Percentiles rank a stretch among this genome's conserved stretches.
These are phyloP conservation scores for Cokeromyces recurvatus DNA, from an alignment of 371 early-diverging fungal species.

Conservation along the genomic window DNA sequence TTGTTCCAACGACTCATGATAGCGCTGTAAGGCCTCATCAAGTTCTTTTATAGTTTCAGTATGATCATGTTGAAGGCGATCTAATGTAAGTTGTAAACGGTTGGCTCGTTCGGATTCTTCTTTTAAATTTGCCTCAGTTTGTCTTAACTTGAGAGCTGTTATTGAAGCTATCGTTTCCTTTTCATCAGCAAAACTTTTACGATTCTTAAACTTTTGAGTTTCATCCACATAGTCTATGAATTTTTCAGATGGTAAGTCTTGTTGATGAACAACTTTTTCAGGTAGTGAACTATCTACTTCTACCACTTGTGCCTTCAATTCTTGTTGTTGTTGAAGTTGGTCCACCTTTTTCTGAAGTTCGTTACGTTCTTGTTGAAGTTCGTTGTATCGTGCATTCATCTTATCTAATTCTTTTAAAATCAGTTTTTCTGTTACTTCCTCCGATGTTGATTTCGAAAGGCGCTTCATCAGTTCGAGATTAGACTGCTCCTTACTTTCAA, in stretches of 20 bases:
- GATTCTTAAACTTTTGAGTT: slow-evolving; percentile 3
- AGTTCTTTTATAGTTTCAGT: slow-evolving; percentile 19
- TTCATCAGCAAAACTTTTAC: slow-evolving; percentile 31
- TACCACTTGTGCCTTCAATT: not conserved
- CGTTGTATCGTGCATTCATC: slow-evolving; percentile 14
- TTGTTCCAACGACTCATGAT: slow-evolving; percentile 18
- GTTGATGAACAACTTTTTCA: too few relatives aligned
- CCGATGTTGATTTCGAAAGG: slow-evolving; percentile 4
- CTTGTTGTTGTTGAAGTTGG: not conserved
- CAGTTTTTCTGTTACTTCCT: slow-evolving; percentile 15
- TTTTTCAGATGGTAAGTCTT: too few relatives aligned
- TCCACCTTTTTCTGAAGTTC: slow-evolving; percentile 12
- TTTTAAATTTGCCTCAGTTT: slow-evolving; percentile 6
- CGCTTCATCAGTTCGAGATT: slow-evolving; percentile 17
- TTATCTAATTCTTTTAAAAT: slow-evolving; percentile 30
- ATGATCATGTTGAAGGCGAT: slow-evolving; percentile 13
- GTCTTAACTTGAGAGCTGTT: slow-evolving; percentile 15
- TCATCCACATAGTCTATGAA: not conserved
- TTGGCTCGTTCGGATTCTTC: slow-evolving; percentile 14
- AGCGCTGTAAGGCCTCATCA: slow-evolving; percentile 18
- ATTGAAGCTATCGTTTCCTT: slow-evolving; percentile 24
- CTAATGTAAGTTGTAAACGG: slow-evolving; percentile 8
- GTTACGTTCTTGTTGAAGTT: slow-evolving; percentile 26
- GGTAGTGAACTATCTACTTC: too few relatives aligned
- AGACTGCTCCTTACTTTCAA: slow-evolving; percentile 17